Evolutionary conservation across 345 rosid species (phyloP).

Genomic region (Adansonia digitata): DNA sequence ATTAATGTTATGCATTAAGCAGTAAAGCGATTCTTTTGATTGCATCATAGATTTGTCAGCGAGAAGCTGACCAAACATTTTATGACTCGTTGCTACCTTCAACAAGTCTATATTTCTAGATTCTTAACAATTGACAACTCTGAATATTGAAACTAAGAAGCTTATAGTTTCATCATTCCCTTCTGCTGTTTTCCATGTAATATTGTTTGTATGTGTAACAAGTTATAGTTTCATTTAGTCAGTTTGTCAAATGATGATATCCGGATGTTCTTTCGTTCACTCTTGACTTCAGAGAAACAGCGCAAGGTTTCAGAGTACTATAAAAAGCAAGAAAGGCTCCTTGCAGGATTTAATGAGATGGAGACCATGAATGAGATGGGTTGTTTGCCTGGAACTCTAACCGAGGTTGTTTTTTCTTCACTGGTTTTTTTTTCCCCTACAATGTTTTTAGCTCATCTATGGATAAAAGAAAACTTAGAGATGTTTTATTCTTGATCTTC

Average conservation of each 20-base stretch:
- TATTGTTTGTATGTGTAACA: not conserved
- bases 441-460: too few species aligned
- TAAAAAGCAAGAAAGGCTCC: constrained; percentile 74
- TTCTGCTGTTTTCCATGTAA: too few species aligned
- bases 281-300: constrained; percentile 43
- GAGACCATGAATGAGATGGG: constrained; percentile 54
- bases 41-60: not conserved
- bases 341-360: constrained; percentile 73
- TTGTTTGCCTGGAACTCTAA: constrained; percentile 40
- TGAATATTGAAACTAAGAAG: not conserved
- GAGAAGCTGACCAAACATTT: not conserved
- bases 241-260: not conserved
- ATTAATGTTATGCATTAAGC: too few species aligned
- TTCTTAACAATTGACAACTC: not conserved
- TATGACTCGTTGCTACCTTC: not conserved
- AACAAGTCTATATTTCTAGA: not conserved
- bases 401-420: constrained; percentile 41
- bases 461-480: too few species aligned
- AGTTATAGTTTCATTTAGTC: not conserved
- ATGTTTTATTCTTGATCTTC: too few species aligned
- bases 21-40: not conserved
- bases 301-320: constrained; percentile 70
- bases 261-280: not conserved
- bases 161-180: not conserved
- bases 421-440: not conserved